Percentiles rank a stretch among this genome's conserved stretches.
Conservation (phyloP, 176 grass and related monocot genomes). For the Ananas comosus region DNA sequence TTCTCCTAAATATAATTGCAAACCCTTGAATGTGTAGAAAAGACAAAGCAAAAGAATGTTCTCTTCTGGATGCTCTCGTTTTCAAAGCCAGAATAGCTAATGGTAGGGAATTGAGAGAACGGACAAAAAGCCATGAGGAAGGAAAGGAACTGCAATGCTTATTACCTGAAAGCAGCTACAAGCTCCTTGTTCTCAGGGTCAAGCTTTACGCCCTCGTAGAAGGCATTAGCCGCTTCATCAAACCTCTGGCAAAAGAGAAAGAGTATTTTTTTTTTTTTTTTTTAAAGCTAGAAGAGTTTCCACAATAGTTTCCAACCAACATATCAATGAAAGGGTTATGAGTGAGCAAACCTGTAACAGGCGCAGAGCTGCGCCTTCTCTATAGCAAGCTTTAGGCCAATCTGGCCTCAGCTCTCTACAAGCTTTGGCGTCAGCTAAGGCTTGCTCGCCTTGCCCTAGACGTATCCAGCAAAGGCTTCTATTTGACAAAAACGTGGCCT, state of each 20-base stretch:
- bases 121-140: not conserved
- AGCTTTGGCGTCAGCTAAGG: constrained; percentile 59
- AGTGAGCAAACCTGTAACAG: constrained; percentile 53
- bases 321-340: constrained; percentile 2
- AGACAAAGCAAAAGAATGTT: no score
- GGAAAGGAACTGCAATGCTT: not conserved
- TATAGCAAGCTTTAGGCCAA: constrained; percentile 88
- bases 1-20: no score
- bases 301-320: not conserved
- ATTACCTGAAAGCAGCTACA: constrained; percentile 70
- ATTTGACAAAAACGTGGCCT: constrained; percentile 60
- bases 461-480: constrained; percentile 84
- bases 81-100: not conserved
- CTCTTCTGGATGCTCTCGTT: no score
- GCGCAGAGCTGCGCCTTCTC: constrained; percentile 62
- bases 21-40: no score
- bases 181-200: constrained; percentile 88
- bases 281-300: constrained; percentile 1
- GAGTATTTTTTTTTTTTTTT: not conserved
- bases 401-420: constrained; percentile 62
- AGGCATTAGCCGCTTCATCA: constrained; percentile 70
- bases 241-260: constrained; percentile 45
- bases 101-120: not conserved
- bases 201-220: constrained; percentile 79
- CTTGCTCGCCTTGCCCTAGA: constrained; percentile 55